Evolutionary conservation across 2,329 filamentous ascomycete species (phyloP).

Genomic region (Raffaelea albimanens): DNA sequence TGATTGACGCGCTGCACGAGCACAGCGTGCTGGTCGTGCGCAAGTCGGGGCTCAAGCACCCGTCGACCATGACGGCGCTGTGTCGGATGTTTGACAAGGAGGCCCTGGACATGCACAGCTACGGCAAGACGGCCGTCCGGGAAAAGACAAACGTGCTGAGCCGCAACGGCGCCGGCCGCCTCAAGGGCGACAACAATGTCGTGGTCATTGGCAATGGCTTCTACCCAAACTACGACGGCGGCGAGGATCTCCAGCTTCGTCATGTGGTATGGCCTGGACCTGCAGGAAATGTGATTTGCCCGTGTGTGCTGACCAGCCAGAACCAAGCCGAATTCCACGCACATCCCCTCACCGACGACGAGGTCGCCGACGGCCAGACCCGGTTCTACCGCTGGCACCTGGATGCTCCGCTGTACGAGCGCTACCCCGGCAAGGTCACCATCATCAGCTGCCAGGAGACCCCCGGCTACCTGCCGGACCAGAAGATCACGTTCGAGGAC

Average conservation of each 20-base stretch:
- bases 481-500: slow-evolving; percentile 2
- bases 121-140: slow-evolving; percentile 1
- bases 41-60: background rate
- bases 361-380: background rate
- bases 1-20: slow-evolving; percentile 1
- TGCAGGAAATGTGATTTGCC: too few species aligned
- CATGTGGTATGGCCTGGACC: slow-evolving; percentile 1
- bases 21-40: slow-evolving; percentile 4
- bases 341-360: background rate
- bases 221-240: slow-evolving; percentile 1
- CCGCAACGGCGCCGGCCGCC: background rate
- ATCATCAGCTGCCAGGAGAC: slow-evolving; percentile 2
- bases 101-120: background rate
- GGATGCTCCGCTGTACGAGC: slow-evolving; percentile 4
- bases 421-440: slow-evolving; percentile 2
- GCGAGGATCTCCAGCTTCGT: background rate
- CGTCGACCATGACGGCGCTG: background rate
- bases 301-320: background rate
- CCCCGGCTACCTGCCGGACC: slow-evolving; percentile 1
- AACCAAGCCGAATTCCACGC: slow-evolving; percentile 5
- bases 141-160: slow-evolving; percentile 2
- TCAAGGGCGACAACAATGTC: background rate
- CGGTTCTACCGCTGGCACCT: slow-evolving; percentile 5
- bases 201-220: slow-evolving; percentile 3
- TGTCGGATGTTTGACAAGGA: slow-evolving; percentile 4